Base-by-base conservation (phyloP, 257 asterid genomes). In the Craterostigma plantagineum region DNA sequence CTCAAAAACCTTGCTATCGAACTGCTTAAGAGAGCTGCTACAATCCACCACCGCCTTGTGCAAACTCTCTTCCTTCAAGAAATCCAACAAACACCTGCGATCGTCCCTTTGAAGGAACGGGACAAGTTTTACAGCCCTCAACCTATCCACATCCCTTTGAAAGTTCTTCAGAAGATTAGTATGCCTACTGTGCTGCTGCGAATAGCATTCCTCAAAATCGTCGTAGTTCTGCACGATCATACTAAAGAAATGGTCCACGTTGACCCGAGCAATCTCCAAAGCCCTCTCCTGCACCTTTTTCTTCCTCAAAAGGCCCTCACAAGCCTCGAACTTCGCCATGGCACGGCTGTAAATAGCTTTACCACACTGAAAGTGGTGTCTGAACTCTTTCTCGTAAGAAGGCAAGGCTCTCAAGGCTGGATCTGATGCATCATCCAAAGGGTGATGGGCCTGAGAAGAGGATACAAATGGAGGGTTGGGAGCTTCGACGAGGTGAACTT, bases 251-350 rank as follows among this genome's bases (percentile, higher is more conserved):
- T 79, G 84, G 46, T 79, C 84, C 35, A 84, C 49, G 58, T 71
- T 84, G 13, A 73, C 74, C 62, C 72, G 46, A 56, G 93, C 93
- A 55, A 84, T 79, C 49, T 69, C 91, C 71, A 76, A 43, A 4
- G 87, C 93, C 68, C 68, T 67, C 51, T 79, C 93, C 54, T 84
- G 95, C 66, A 79, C 87, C 68, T 71, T 76, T 62, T 52, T 82
- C 66, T 80, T 91, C 51, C 53, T 63, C 62, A 58, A 61, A 23
- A 79, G 65, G 54, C 75, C 67, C 71, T 67, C 66, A n/a, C 87
- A 79, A 18, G 45, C 44, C 48, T 69, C 76, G 3, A 71, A 27
- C 18, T 62, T 79, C 16, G 68, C 86, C 39, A 57, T 36, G 1
- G 93, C 65, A 11, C 83, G 71, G 10, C 56, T 59, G 60, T 71